These are phyloP conservation scores for Capronia coronata DNA, from an alignment of 2,329 filamentous ascomycete species.

Conservation along the genomic window DNA sequence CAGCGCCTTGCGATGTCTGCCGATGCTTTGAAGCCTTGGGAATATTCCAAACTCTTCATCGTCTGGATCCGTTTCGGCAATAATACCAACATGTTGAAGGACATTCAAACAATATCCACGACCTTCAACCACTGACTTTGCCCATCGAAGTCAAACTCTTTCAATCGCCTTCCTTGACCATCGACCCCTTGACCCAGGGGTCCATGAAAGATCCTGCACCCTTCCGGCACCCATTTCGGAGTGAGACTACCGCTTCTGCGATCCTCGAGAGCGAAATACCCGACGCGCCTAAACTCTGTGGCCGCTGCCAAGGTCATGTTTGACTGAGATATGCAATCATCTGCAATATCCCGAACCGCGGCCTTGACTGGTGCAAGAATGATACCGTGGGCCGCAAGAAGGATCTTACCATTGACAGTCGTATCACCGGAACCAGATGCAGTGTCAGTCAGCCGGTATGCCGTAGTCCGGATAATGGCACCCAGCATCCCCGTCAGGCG, in stretches of 20 bases:
- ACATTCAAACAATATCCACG: not conserved
- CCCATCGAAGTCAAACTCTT: not conserved
- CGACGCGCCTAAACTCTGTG: conserved; percentile 6
- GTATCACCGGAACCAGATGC: not conserved
- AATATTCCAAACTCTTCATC: no score
- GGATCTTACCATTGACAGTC: conserved; percentile 3
- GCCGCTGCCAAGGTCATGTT: not conserved
- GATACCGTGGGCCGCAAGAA: conserved; percentile 16
- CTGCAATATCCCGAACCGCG: not conserved
- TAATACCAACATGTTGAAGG: not conserved
- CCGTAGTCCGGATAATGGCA: conserved; percentile 25
- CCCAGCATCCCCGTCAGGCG: conserved; percentile 14
- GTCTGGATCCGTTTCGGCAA: not conserved
- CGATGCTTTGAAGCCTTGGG: no score
- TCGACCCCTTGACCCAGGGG: not conserved
- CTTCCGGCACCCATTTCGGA: conserved; percentile 6
- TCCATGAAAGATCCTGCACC: conserved; percentile 5
- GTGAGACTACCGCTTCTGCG: conserved; percentile 7
- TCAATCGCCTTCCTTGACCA: not conserved
- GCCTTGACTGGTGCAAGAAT: not conserved
- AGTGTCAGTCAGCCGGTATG: conserved; percentile 20
- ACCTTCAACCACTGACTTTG: not conserved
- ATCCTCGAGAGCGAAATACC: conserved; percentile 16
- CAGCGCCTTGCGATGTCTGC: no score
- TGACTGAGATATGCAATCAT: not conserved